phyloP scores from a whole-genome alignment of 306 rosid species.

The Lablab purpureus region DNA sequence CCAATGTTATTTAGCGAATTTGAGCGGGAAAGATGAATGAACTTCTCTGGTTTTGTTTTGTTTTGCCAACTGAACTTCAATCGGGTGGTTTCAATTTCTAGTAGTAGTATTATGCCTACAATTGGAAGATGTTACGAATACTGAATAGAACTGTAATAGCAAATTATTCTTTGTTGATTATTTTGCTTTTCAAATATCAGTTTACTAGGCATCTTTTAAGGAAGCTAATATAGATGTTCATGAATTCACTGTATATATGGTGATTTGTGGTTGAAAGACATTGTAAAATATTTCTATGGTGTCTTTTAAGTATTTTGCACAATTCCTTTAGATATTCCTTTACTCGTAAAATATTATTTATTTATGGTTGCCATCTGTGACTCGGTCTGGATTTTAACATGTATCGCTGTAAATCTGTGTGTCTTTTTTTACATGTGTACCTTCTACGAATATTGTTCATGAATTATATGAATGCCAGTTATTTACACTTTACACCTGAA shows the following conservation, averaged over 20 bases:
- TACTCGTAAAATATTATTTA: not conserved
- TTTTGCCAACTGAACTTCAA: constrained; percentile 3
- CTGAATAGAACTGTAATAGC: not conserved
- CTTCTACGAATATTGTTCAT: not conserved
- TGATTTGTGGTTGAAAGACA: not conserved
- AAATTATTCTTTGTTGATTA: constrained; percentile 9
- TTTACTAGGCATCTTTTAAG: not conserved
- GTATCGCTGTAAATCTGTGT: not conserved
- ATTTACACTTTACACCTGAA: constrained; percentile 1
- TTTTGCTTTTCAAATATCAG: constrained; percentile 27
- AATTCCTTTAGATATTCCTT: constrained; percentile 3
- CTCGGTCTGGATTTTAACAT: constrained; percentile 1
- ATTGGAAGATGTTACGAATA: constrained; percentile 5
- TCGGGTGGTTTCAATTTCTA: constrained; percentile 12
- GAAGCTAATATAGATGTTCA: not conserved
- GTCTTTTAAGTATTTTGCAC: not conserved
- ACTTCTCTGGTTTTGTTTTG: not conserved
- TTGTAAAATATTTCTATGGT: not conserved
- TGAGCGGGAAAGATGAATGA: constrained; percentile 17
- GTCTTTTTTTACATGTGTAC: not conserved
- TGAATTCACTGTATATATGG: not conserved
- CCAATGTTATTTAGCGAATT: constrained; percentile 7
- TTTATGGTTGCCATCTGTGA: not conserved
- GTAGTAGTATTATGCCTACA: not conserved
- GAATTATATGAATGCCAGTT: constrained; percentile 13